Percentiles rank a stretch among this genome's conserved stretches.
These are phyloP conservation scores for Leishmania turanica DNA, from an alignment of 208 protist genomes.

Conservation along the genomic window DNA sequence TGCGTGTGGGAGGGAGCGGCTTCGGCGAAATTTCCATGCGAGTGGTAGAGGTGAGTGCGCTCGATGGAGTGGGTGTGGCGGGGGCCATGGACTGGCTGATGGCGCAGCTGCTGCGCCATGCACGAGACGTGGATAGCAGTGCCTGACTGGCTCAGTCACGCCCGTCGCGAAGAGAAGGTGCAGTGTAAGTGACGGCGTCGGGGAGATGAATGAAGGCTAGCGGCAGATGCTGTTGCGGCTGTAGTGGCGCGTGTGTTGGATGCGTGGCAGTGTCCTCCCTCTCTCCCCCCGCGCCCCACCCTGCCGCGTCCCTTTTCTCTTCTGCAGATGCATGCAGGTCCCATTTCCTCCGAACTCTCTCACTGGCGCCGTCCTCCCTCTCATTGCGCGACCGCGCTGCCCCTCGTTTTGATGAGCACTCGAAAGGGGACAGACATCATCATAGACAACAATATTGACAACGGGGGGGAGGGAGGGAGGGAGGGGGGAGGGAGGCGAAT, in stretches of 20 bases:
- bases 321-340: too few relatives aligned
- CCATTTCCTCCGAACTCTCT: too few relatives aligned
- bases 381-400: too few relatives aligned
- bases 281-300: neutral
- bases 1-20: constrained; percentile 45
- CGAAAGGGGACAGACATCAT: too few relatives aligned
- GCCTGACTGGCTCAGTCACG: constrained; percentile 1
- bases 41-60: constrained; percentile 56
- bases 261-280: neutral
- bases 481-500: too few relatives aligned
- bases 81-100: constrained; percentile 83
- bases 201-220: neutral
- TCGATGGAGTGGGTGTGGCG: constrained; percentile 49
- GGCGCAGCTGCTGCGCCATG: constrained; percentile 49
- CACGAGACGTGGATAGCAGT: constrained; percentile 27
- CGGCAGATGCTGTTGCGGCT: neutral
- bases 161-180: neutral
- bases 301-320: neutral
- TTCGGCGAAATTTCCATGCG: constrained; percentile 60
- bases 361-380: too few relatives aligned
- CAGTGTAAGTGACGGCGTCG: neutral
- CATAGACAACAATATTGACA: too few relatives aligned
- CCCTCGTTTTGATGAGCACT: too few relatives aligned
- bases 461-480: too few relatives aligned
- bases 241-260: neutral